phyloP scores from a whole-genome alignment of 2,329 filamentous ascomycete genomes.

The Madurella mycetomatis region DNA sequence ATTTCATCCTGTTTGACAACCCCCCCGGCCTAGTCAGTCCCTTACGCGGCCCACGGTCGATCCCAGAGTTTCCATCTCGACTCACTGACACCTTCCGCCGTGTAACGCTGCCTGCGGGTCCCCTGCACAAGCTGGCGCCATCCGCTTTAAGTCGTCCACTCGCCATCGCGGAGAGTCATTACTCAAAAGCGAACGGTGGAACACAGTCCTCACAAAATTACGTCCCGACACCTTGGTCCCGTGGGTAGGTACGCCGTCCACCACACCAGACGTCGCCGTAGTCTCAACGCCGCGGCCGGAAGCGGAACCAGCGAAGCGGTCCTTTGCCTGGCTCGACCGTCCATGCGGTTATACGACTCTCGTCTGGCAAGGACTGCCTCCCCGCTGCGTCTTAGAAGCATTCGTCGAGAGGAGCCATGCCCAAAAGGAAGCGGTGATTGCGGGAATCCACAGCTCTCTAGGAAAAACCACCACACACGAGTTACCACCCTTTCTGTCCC shows the following conservation, averaged over 20 bases:
- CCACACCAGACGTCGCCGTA: too few relatives aligned
- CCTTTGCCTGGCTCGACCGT: too few relatives aligned
- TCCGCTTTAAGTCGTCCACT: background rate
- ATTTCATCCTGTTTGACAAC: slow-evolving; percentile 5
- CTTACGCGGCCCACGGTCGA: slow-evolving; percentile 11
- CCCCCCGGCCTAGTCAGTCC: slow-evolving; percentile 9
- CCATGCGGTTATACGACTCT: background rate
- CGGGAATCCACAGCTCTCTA: slow-evolving; percentile 1
- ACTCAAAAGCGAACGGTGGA: too few relatives aligned
- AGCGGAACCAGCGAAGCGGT: too few relatives aligned
- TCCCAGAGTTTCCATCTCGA: background rate
- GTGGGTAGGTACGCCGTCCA: too few relatives aligned
- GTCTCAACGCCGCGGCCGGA: too few relatives aligned
- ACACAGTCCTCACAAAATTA: too few relatives aligned
- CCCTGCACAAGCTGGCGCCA: slow-evolving; percentile 10
- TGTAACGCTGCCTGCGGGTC: slow-evolving; percentile 13
- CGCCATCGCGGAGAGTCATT: too few relatives aligned
- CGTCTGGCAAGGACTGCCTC: background rate
- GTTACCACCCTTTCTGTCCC: background rate
- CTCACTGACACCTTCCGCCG: slow-evolving; percentile 1
- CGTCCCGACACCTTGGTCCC: too few relatives aligned
- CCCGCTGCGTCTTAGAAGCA: background rate
- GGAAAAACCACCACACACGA: background rate
- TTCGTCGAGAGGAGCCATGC: slow-evolving; percentile 9
- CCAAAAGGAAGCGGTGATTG: slow-evolving; percentile 7